A percentile compares a stretch with the other conserved stretches of the same genome.
Evolutionary conservation across 345 rosid genomes (phyloP).

Genomic region (Geranium brycei): DNA sequence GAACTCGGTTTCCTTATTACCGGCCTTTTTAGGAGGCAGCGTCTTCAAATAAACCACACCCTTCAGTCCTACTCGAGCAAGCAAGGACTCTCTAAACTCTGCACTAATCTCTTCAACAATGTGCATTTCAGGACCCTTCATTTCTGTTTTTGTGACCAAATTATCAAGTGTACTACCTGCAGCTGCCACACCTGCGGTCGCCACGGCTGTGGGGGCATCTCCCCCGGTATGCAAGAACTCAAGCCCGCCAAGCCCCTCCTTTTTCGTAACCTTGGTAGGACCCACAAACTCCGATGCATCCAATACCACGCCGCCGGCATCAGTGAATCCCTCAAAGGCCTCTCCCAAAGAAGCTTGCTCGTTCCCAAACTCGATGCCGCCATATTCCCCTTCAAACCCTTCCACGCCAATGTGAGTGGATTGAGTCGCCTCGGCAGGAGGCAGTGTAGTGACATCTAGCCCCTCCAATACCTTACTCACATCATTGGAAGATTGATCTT

Average conservation of each 20-base stretch:
- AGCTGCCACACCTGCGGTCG: conserved; percentile 28
- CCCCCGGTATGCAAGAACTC: conserved; percentile 67
- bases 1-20: conserved; percentile 80
- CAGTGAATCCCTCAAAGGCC: conserved; percentile 74
- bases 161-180: conserved; percentile 55
- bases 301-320: conserved; percentile 98
- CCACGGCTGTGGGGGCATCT: conserved; percentile 21
- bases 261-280: conserved; percentile 50
- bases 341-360: conserved; percentile 89
- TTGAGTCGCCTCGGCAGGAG: conserved; percentile 94
- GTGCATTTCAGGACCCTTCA: conserved; percentile 94
- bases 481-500: conserved; percentile 55
- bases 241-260: conserved; percentile 89
- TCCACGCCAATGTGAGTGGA: conserved; percentile 83
- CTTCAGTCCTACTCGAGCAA: conserved; percentile 83
- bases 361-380: conserved; percentile 82
- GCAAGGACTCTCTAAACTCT: conserved; percentile 90
- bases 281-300: conserved; percentile 93
- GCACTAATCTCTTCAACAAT: conserved; percentile 76
- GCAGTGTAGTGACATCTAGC: conserved; percentile 79
- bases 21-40: conserved; percentile 56
- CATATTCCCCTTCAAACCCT: conserved; percentile 94
- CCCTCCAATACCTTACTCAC: conserved; percentile 77
- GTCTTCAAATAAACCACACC: conserved; percentile 84
- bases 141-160: conserved; percentile 65